These are phyloP conservation scores for Shiraia bambusicola DNA, from an alignment of 2,329 filamentous ascomycete species.

Conservation along the genomic window DNA sequence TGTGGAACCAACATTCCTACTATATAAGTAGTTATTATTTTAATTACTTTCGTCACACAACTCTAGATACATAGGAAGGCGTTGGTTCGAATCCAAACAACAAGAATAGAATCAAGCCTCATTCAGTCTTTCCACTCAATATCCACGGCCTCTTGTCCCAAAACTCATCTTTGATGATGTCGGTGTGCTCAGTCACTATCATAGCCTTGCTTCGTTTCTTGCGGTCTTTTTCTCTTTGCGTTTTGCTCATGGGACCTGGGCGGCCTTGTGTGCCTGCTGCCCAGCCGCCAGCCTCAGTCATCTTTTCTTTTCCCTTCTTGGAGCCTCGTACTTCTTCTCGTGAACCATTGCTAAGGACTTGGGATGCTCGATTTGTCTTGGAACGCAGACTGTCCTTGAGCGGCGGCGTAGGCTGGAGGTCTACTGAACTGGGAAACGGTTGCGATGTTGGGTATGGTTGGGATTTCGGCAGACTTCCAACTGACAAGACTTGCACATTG, in stretches of 20 bases:
- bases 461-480: constrained; percentile 1
- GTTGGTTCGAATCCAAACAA: neutral
- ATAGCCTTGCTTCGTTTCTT: constrained; percentile 79
- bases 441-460: constrained; percentile 7
- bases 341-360: too few relatives aligned
- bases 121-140: constrained; percentile 42
- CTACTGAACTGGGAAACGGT: neutral
- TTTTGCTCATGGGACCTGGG: constrained; percentile 65
- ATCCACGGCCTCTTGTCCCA: constrained; percentile 85
- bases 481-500: constrained; percentile 7
- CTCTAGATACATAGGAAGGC: constrained; percentile 1
- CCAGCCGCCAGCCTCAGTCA: constrained; percentile 16
- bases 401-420: constrained; percentile 3
- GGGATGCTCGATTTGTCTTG: neutral
- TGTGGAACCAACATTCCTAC: too few relatives aligned
- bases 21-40: too few relatives aligned
- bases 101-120: constrained; percentile 3
- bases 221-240: constrained; percentile 78
- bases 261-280: constrained; percentile 7
- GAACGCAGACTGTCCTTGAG: constrained; percentile 4
- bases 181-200: constrained; percentile 80
- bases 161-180: constrained; percentile 94
- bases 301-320: constrained; percentile 7
- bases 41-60: neutral
- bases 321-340: neutral